Evolutionary conservation across 2,329 filamentous ascomycete genomes (phyloP), one percentile per base, ranked within the genome.

Genomic region (Penicillium verrucosum): DNA sequence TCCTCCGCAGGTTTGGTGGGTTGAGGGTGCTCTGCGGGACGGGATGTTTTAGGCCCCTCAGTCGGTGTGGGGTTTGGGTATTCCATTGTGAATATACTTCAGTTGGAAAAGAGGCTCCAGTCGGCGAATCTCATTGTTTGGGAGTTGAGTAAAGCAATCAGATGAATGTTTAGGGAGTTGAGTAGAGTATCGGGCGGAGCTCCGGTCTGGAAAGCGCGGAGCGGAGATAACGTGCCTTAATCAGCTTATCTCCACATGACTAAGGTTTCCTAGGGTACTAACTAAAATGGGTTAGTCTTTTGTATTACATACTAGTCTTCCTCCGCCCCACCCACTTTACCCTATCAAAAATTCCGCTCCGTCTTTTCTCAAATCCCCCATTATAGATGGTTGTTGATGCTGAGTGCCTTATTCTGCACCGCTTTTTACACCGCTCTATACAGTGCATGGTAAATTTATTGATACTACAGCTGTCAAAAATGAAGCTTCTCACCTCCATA

Each of bases 141-240:
- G 9, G 27, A 16, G 30, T 27, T 36, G 16, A 21, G n/a, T 12
- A 21, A 25, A 25, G 12, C 14, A 45, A 45, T 21, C 6, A 9
- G 4, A 2, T 2, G 41, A 30, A 3, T 45, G 9, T 36, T 3
- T 3, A 21, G 21, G 21, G 21, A 21, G 21, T 21, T 21, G 2
- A 3, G 2, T 21, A 21, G 3, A 21, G 21, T 21, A 21, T 21
- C 21, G 21, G 18, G 18, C 18, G 18, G 18, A 18, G 18, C 43
- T 32, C 29, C 14, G 14, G 36, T 23, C 18, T 41, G 23, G 23
- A 14, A 42, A n/a, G 23, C 21, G 8, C 38, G 52, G 52, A n/a
- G 8, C 38, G 52, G 52, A n/a, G 52, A 54, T 54, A 54, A 51
- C 3, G 8, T 6, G 14, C 23, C 37, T 54, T 54, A 54, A 44